These are phyloP conservation scores for Blastobotrys capitulatus DNA, from an alignment of 1,139 yeast genomes.

Conservation along the genomic window DNA sequence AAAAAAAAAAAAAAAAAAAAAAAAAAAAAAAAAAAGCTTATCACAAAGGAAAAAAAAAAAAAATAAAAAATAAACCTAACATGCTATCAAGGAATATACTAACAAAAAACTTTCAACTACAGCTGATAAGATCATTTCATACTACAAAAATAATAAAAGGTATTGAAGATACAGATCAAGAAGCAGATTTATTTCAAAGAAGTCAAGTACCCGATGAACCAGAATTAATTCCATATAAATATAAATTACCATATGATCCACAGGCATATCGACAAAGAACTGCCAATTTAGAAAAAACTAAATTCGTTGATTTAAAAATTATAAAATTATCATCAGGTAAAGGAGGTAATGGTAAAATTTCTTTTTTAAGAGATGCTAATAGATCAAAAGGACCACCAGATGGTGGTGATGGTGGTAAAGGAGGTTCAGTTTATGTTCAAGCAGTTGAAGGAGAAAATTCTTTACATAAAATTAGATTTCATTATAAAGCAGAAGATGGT, in stretches of 20 bases:
- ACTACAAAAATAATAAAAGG: conserved; percentile 10
- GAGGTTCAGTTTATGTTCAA: conserved; percentile 80
- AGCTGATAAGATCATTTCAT: too few relatives aligned
- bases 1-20: too few relatives aligned
- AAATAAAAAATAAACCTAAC: background rate
- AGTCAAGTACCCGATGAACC: conserved; percentile 22
- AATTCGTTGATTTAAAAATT: conserved; percentile 54
- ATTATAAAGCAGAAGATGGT: conserved; percentile 71
- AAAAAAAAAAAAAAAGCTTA: too few relatives aligned
- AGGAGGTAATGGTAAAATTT: conserved; percentile 86
- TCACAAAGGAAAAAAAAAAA: too few relatives aligned
- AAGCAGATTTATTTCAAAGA: conserved; percentile 17
- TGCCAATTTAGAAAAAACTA: conserved; percentile 21
- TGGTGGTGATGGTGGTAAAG: conserved; percentile 97
- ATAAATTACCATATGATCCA: conserved; percentile 28
- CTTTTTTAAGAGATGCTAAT: conserved; percentile 83
- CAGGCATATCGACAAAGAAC: conserved; percentile 24
- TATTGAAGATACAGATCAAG: conserved; percentile 19
- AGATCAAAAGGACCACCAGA: conserved; percentile 89
- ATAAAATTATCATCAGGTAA: conserved; percentile 67
- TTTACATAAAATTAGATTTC: conserved; percentile 60
- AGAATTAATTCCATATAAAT: conserved; percentile 17
- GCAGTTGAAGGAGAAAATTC: conserved; percentile 62
- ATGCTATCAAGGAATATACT: too few relatives aligned
- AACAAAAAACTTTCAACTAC: too few relatives aligned